Evolutionary conservation across 148 eudicot species (phyloP), one percentile per base, ranked within the genome.

Genomic region (Dysphania ambrosioides): DNA sequence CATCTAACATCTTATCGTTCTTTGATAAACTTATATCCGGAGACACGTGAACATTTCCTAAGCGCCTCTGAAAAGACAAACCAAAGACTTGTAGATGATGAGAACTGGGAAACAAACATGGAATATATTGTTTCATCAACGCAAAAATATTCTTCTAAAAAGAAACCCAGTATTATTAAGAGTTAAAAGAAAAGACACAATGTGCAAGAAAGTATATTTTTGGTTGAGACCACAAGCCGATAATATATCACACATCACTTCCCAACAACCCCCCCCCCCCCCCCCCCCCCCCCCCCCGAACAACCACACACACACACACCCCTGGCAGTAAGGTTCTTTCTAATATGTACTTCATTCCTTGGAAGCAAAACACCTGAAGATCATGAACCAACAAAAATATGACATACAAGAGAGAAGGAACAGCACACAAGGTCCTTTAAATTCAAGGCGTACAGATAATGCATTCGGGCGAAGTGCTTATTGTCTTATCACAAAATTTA

Each of bases 41-140:
- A 5, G 92, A 79, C 67, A 86, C 23, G 30, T 84, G 64, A 8
- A 90, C 89, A 72, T 87, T 85, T 23, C 90, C 62, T 15, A 82
- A 72, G 44, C 96, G 87, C 35, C 87, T 90, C 97, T 92, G 77
- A 36, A 40, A 80, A 58, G 13, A 40, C 19, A 75, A 36, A 65
- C 29, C 12, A 72, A 53, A 72, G 40, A 44, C 35, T 21, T 26
- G 16, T 47, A 1, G 16, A 47, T n/a, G 53, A 47, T 4, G 53
- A 47, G 2, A 23, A n/a, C n/a, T n/a, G n/a, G n/a, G 35, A 26
- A 47, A 44, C 12, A 51, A 26, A 26, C 49, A 24, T 36, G 19
- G 29, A 66, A 75, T 26, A 35, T 0, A 7, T 35, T 42, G 30
- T 34, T 47, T 16, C n/a, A 11, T 5, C n/a, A n/a, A n/a, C n/a